Evolutionary conservation across 2,329 filamentous ascomycete genomes (phyloP), one percentile per base, ranked within the genome.

Genomic region (Alternaria sp.): DNA sequence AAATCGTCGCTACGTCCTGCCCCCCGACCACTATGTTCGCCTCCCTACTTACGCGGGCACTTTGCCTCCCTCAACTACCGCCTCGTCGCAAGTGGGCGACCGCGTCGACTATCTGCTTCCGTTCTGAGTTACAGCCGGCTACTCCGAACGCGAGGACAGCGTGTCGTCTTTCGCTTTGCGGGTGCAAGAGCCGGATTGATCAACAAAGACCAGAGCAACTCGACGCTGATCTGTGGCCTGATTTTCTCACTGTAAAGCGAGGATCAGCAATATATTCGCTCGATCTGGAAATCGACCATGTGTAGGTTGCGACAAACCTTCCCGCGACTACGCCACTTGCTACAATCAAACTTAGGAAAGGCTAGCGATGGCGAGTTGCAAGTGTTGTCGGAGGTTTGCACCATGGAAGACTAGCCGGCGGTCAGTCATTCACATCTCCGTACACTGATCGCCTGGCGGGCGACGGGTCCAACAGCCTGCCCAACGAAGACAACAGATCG

Each of bases 191-290:
- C 45, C 57, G 57, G 51, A 29, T 31, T 37, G 39, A 42, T 29
- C 40, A 45, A 21, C 52, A 46, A 46, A 54, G 36, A 41, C n/a
- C 41, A 53, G 45, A 57, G 51, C 50, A 60, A 24, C 31, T 60
- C 36, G 49, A 59, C 53, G 68, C 62, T 63, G 69, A 70, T 70
- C 66, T 63, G 54, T 71, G 66, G 69, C 60, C 66, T 68, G 69
- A 71, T 60, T 51, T 62, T 39, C 29, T 34, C 14, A 50, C 53
- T 46, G 48, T 52, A 63, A 68, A 65, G 68, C 69, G 64, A 68
- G 31, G 66, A 69, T 69, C 66, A 60, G 52, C 65, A 51, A 51
- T 29, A 44, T 28, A 11, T 28, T 58, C 21, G 44, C 54, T 58
- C 36, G 14, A 60, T 60, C 48, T 17, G 46, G 60, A 46, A 14